Percentiles rank a stretch among this genome's conserved stretches.
phyloP scores from a whole-genome alignment of 495 filamentous ascomycete genomes.

The Opeltia flavorubescens region DNA sequence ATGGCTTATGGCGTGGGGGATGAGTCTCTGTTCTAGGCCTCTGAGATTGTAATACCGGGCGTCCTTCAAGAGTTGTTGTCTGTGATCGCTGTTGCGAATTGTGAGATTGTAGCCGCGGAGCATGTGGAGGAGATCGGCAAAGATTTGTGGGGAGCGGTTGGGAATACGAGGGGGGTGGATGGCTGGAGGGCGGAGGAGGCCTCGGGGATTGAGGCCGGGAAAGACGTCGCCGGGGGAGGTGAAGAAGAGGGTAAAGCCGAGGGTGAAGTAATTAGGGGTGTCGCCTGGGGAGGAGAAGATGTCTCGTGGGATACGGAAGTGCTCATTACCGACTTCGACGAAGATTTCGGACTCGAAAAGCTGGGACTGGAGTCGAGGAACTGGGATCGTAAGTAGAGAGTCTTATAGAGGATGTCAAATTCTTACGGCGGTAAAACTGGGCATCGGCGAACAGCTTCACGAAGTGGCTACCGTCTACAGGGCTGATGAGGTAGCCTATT shows the following conservation, averaged over 20 bases:
- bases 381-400: slow-evolving; percentile 23
- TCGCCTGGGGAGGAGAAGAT: slow-evolving; percentile 77
- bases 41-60: slow-evolving; percentile 89
- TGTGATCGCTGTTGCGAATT: slow-evolving; percentile 66
- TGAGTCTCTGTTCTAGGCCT: slow-evolving; percentile 76
- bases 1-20: slow-evolving; percentile 62
- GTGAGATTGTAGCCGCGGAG: slow-evolving; percentile 76
- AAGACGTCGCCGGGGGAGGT: slow-evolving; percentile 65
- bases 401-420: slow-evolving; percentile 2
- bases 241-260: slow-evolving; percentile 87
- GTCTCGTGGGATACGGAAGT: slow-evolving; percentile 84
- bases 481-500: slow-evolving; percentile 78
- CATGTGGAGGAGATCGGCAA: slow-evolving; percentile 70
- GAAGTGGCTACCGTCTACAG: slow-evolving; percentile 71
- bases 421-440: slow-evolving; percentile 79
- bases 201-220: slow-evolving; percentile 65
- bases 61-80: slow-evolving; percentile 66
- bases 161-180: slow-evolving; percentile 73
- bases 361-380: slow-evolving; percentile 81
- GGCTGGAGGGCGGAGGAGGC: slow-evolving; percentile 78
- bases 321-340: slow-evolving; percentile 69
- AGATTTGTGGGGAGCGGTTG: slow-evolving; percentile 63
- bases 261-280: slow-evolving; percentile 86
- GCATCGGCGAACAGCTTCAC: slow-evolving; percentile 90
- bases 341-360: slow-evolving; percentile 91